These are phyloP conservation scores for Suillus plorans DNA, from an alignment of 768 basidiomycete species.

Conservation along the genomic window DNA sequence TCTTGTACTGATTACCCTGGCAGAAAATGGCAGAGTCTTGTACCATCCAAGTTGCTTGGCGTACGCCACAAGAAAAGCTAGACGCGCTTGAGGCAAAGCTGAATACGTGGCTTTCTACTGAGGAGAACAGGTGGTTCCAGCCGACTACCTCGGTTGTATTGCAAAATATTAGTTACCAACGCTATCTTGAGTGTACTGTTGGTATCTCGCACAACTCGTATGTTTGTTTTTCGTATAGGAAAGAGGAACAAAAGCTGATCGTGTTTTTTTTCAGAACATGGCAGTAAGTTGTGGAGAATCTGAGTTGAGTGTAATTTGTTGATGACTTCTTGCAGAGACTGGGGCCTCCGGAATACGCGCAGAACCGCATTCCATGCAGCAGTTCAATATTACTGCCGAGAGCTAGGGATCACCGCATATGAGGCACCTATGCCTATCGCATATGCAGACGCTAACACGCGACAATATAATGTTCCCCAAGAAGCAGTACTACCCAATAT, in stretches of 20 bases:
- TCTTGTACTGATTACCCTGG: constrained; percentile 12
- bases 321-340: constrained; percentile 39
- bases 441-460: constrained; percentile 33
- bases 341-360: constrained; percentile 59
- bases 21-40: constrained; percentile 69
- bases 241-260: background rate
- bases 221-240: constrained; percentile 16
- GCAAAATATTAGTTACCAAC: constrained; percentile 65
- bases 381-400: constrained; percentile 66
- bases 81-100: constrained; percentile 66
- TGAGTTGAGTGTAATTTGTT: constrained; percentile 6
- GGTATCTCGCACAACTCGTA: constrained; percentile 55
- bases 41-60: constrained; percentile 75
- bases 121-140: constrained; percentile 79
- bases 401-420: constrained; percentile 64
- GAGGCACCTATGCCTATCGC: constrained; percentile 63
- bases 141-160: constrained; percentile 63
- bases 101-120: constrained; percentile 76
- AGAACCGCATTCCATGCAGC: constrained; percentile 82
- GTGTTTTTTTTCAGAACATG: constrained; percentile 27
- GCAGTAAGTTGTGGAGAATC: constrained; percentile 27
- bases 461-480: constrained; percentile 8
- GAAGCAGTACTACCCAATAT: constrained; percentile 12
- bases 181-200: constrained; percentile 67
- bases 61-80: constrained; percentile 68